These are phyloP conservation scores for Metschnikowia cubensis DNA, from an alignment of 805 yeast genomes.

Conservation along the genomic window DNA sequence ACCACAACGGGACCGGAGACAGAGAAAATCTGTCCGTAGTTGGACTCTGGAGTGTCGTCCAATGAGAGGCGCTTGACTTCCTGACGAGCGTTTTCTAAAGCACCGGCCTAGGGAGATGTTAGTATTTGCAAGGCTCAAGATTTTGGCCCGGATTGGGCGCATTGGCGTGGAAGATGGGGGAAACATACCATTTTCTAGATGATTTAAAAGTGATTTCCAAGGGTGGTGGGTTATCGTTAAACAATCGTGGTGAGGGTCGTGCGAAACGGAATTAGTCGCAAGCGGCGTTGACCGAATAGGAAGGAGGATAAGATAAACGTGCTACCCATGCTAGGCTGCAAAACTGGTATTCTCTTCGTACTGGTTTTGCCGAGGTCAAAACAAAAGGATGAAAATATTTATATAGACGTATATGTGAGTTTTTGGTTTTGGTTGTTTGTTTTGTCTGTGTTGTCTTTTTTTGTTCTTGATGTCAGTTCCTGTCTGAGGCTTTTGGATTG, in stretches of 20 bases:
- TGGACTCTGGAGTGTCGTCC: constrained; percentile 65
- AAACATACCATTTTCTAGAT: constrained; percentile 11
- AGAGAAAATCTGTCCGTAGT: constrained; percentile 85
- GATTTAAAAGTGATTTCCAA: neutral
- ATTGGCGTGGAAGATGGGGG: neutral
- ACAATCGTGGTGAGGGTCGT: constrained; percentile 7
- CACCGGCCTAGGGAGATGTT: constrained; percentile 69
- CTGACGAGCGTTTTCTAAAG: constrained; percentile 94
- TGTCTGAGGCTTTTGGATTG: no score
- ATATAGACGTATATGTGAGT: no score
- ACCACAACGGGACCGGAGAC: constrained; percentile 98
- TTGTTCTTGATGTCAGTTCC: no score
- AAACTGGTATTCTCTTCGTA: neutral
- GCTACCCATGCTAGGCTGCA: neutral
- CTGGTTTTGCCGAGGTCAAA: no score
- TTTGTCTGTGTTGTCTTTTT: no score
- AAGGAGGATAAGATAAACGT: constrained; percentile 6
- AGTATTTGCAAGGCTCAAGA: neutral
- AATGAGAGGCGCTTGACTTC: constrained; percentile 81
- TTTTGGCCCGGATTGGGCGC: neutral
- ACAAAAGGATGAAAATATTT: no score
- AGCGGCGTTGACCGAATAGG: constrained; percentile 10
- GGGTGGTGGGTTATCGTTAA: constrained; percentile 4
- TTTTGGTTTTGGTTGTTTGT: no score
- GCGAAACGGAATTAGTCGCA: constrained; percentile 4